Base-by-base conservation (phyloP, 2,329 filamentous ascomycete genomes). In the Fusarium tanahbumbuense region DNA sequence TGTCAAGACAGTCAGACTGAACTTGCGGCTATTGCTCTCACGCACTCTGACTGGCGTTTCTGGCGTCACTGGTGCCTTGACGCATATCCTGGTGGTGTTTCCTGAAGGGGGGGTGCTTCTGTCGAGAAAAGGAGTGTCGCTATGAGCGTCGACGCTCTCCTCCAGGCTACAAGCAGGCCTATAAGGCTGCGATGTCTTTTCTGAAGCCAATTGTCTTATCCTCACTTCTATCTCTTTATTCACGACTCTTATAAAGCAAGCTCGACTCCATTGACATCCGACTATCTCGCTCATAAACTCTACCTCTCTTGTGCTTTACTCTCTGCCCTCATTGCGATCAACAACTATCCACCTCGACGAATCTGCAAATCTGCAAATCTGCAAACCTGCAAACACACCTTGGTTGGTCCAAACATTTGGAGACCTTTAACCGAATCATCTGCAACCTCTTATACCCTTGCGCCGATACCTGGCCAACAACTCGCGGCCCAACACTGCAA, bases 141-240 rank as follows among this genome's bases (percentile, higher is more conserved):
- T 74, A 75, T 55, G 49, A 49, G 25, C 56, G 61, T 67, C 41
- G 32, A 60, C 64, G 27, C 53, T 60, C 56, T 64, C 58, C 64
- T 77, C 75, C 72, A 78, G 77, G 76, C 76, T 76, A 66, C 76
- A 74, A 75, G 70, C 73, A 70, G 67, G 70, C 60, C 70, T 87
- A 87, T 87, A 87, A 87, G 85, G 85, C 82, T 85, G 76, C 82
- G 81, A 86, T 85, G 79, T 77, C 83, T 83, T 82, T 67, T 75
- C 73, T 54, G 78, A 77, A 64, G 58, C 55, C 67, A 72, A 70
- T 70, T 71, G 64, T 76, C 68, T 72, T 76, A 73, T 73, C 56
- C 71, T 73, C 64, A 62, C 57, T 62, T 69, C 58, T 71, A 46
- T 71, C 58, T 64, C 48, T 72, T 64, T 60, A 62, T 72, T 70